phyloP scores from a whole-genome alignment of 2,329 filamentous ascomycete species.

The Trichoderma lentiforme region DNA sequence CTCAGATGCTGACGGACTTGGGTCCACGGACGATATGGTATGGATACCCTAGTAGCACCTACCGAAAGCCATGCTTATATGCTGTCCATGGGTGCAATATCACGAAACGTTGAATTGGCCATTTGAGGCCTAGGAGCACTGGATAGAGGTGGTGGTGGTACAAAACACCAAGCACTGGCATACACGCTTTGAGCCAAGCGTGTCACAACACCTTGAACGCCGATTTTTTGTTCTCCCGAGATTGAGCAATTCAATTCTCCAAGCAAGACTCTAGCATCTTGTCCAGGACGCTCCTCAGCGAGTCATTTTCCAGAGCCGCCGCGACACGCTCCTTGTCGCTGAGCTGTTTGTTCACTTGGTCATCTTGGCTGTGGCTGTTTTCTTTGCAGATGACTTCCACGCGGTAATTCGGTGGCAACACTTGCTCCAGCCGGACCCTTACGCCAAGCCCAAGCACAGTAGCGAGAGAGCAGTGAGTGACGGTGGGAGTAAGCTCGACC shows the following conservation, averaged over 20 bases:
- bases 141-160: background rate
- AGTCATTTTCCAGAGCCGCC: constrained; percentile 90
- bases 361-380: constrained; percentile 90
- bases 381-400: constrained; percentile 93
- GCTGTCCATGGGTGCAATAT: background rate
- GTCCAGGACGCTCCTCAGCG: constrained; percentile 78
- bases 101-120: background rate
- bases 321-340: constrained; percentile 95
- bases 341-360: constrained; percentile 95
- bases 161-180: background rate
- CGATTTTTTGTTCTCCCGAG: background rate
- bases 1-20: background rate
- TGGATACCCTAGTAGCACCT: background rate
- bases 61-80: background rate
- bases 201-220: background rate
- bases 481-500: constrained; percentile 91
- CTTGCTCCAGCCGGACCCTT: constrained; percentile 84
- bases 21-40: background rate
- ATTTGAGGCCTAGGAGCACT: background rate
- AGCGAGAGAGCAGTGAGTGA: constrained; percentile 93
- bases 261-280: constrained; percentile 79
- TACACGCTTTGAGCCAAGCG: background rate
- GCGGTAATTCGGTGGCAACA: constrained; percentile 84
- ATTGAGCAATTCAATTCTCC: background rate
- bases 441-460: constrained; percentile 95